Conservation (phyloP, 768 basidiomycete species). For the Lentinus brumalis region DNA sequence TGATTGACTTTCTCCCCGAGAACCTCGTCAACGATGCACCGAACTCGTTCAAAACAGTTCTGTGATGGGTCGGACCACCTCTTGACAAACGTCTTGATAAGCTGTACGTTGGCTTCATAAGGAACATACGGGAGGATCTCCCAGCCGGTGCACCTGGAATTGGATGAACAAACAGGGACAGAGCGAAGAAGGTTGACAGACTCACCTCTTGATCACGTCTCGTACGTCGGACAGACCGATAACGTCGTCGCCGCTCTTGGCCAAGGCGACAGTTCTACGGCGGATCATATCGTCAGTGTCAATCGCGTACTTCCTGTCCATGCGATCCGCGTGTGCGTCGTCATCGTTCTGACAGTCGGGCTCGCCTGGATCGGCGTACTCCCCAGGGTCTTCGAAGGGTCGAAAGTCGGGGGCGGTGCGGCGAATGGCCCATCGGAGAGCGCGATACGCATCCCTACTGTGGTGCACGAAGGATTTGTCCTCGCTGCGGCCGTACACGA, state of each 20-base stretch:
- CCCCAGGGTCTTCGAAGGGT: constrained; percentile 25
- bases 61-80: constrained; percentile 41
- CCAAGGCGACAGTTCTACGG: neutral
- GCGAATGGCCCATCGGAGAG: constrained; percentile 38
- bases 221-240: constrained; percentile 39
- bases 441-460: constrained; percentile 35
- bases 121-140: constrained; percentile 46
- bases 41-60: constrained; percentile 37
- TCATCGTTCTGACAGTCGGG: constrained; percentile 2
- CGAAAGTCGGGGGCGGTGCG: constrained; percentile 46
- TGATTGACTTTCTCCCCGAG: constrained; percentile 27
- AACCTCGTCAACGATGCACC: constrained; percentile 34
- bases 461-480: constrained; percentile 40
- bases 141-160: constrained; percentile 41
- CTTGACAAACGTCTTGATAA: constrained; percentile 37
- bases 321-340: neutral
- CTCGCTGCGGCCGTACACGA: constrained; percentile 35
- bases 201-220: constrained; percentile 38
- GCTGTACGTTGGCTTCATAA: constrained; percentile 39
- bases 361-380: constrained; percentile 4
- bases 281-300: neutral
- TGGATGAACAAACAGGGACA: too few relatives aligned
- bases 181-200: neutral
- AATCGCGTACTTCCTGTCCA: neutral
- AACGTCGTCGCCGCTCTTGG: neutral